Evolutionary conservation across 169 alveolate species (phyloP).

Genomic region (Plasmodium yoelii): DNA sequence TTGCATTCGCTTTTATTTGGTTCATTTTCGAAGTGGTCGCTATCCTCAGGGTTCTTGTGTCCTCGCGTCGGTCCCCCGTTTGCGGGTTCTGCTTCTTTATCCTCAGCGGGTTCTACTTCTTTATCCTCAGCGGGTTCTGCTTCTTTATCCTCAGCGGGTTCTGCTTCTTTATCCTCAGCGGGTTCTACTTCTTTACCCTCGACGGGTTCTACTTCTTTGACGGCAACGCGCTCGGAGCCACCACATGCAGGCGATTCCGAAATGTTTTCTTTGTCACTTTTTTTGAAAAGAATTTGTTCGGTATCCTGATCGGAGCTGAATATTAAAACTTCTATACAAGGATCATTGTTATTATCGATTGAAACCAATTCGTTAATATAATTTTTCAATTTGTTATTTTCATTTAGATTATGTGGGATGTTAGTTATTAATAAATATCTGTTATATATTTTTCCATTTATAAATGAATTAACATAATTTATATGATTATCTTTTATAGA

Average conservation of each 20-base stretch:
- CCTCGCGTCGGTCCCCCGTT: neutral
- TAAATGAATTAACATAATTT: slow-evolving; percentile 23
- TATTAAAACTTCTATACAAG: slow-evolving; percentile 33
- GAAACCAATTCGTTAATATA: slow-evolving; percentile 16
- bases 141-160: no score
- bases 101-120: no score
- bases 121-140: no score
- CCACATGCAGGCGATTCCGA: no score
- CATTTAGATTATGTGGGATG: slow-evolving; percentile 15
- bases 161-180: no score
- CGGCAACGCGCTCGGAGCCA: no score
- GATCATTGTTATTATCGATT: neutral
- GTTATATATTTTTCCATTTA: slow-evolving; percentile 8
- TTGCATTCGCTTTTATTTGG: neutral
- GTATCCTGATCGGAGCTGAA: neutral
- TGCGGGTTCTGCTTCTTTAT: neutral
- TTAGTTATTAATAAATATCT: slow-evolving; percentile 44
- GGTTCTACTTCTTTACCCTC: no score
- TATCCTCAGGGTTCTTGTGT: neutral
- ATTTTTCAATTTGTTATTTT: slow-evolving; percentile 16
- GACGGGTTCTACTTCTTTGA: no score
- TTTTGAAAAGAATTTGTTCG: slow-evolving; percentile 11
- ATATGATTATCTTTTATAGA: slow-evolving; percentile 56
- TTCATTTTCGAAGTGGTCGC: neutral
- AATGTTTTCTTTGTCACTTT: neutral